These are phyloP conservation scores for Rhodotorula sp. DNA, from an alignment of 1,284 basidiomycete species.

Conservation along the genomic window DNA sequence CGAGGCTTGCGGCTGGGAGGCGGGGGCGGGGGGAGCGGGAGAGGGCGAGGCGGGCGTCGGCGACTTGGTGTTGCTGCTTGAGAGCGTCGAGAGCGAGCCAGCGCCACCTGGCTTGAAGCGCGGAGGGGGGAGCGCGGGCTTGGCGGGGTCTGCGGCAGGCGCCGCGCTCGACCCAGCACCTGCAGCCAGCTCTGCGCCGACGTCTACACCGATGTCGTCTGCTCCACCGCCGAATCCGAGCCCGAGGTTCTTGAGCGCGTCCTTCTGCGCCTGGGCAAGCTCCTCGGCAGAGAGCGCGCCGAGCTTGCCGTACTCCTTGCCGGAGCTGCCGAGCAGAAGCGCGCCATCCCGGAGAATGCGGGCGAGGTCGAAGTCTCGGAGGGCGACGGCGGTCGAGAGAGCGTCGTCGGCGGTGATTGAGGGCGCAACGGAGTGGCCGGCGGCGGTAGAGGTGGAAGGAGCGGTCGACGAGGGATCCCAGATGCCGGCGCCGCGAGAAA, in stretches of 20 bases:
- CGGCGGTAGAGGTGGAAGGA: constrained; percentile 12
- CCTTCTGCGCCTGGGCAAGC: constrained; percentile 51
- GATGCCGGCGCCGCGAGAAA: constrained; percentile 76
- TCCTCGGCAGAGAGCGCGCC: constrained; percentile 48
- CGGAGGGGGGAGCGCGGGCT: constrained; percentile 14
- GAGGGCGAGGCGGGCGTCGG: neutral
- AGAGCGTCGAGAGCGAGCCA: neutral
- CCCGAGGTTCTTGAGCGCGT: constrained; percentile 47
- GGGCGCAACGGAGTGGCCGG: neutral
- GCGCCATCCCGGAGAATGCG: constrained; percentile 50
- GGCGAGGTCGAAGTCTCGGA: constrained; percentile 48
- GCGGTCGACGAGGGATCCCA: constrained; percentile 64
- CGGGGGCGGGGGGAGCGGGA: constrained; percentile 3
- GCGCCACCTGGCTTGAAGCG: constrained; percentile 8
- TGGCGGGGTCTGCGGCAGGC: neutral
- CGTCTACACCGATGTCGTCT: constrained; percentile 52
- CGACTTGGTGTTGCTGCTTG: neutral
- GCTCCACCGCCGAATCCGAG: constrained; percentile 49
- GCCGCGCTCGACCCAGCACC: constrained; percentile 1
- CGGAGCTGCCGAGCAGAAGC: constrained; percentile 51
- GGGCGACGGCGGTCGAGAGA: constrained; percentile 32
- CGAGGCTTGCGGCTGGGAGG: neutral
- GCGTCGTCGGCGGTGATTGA: neutral
- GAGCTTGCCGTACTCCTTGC: constrained; percentile 51
- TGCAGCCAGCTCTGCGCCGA: constrained; percentile 48